Evolutionary conservation across 2,329 filamentous ascomycete species (phyloP).

Genomic region (Hansfordia pulvinata): DNA sequence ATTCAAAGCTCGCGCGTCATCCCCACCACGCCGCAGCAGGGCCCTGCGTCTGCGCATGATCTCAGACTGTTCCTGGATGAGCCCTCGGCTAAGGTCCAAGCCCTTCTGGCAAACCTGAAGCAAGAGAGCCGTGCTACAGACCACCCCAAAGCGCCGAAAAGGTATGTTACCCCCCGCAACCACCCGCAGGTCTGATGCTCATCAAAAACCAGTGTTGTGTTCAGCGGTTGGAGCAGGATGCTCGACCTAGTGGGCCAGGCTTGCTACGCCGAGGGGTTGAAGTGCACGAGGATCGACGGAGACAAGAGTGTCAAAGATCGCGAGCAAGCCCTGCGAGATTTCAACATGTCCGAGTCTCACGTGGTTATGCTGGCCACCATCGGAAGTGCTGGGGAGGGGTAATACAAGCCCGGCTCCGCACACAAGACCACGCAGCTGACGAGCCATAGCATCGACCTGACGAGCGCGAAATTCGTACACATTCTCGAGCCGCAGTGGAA

Average conservation of each 20-base stretch:
- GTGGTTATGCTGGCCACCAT: slow-evolving; percentile 18
- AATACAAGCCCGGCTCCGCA: slow-evolving; percentile 1
- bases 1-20: too few species aligned
- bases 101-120: slow-evolving; percentile 5
- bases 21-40: too few species aligned
- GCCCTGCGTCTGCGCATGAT: too few species aligned
- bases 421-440: slow-evolving; percentile 1
- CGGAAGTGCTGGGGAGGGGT: slow-evolving; percentile 17
- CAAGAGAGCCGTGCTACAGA: too few species aligned
- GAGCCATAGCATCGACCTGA: slow-evolving; percentile 12
- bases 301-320: slow-evolving; percentile 4
- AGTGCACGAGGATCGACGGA: slow-evolving; percentile 14
- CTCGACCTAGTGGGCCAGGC: slow-evolving; percentile 11
- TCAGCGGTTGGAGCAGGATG: slow-evolving; percentile 16
- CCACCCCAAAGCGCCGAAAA: too few species aligned
- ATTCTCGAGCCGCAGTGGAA: slow-evolving; percentile 20
- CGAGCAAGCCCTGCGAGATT: slow-evolving; percentile 4
- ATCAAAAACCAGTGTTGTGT: slow-evolving; percentile 18
- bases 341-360: slow-evolving; percentile 6
- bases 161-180: too few species aligned
- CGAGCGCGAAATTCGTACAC: slow-evolving; percentile 13
- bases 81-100: slow-evolving; percentile 7
- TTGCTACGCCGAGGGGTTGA: slow-evolving; percentile 6
- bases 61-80: too few species aligned
- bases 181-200: too few species aligned